Evolutionary conservation across 1,284 basidiomycete genomes (phyloP).

Genomic region (Ustilago crameri): DNA sequence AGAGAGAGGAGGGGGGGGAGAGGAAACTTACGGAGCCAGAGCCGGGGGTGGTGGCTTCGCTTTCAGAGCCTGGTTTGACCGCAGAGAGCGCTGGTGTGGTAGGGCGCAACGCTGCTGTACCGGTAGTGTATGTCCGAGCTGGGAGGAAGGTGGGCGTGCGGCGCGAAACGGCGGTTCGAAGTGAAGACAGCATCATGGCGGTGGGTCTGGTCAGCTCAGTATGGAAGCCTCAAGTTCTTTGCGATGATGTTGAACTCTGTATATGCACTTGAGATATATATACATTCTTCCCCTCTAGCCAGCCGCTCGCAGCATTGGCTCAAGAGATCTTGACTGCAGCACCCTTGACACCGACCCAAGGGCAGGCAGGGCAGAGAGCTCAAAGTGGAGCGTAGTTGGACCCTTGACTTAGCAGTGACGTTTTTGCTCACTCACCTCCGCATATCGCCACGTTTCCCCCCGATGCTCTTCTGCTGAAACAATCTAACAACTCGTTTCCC

Average conservation of each 20-base stretch:
- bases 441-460: not conserved
- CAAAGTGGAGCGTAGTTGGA: not conserved
- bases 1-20: not conserved
- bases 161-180: conserved; percentile 1
- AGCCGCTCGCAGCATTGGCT: too few relatives aligned
- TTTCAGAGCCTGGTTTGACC: conserved; percentile 44
- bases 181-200: conserved; percentile 2
- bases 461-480: not conserved
- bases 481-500: not conserved
- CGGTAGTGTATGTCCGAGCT: not conserved
- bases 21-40: conserved; percentile 28
- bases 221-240: too few relatives aligned
- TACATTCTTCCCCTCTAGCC: too few relatives aligned
- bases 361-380: too few relatives aligned
- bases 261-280: too few relatives aligned
- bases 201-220: not conserved
- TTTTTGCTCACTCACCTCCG: conserved; percentile 2
- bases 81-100: conserved; percentile 5
- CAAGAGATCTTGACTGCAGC: too few relatives aligned
- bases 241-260: too few relatives aligned
- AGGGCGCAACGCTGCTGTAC: too few relatives aligned
- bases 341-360: too few relatives aligned
- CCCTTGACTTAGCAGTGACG: conserved; percentile 3
- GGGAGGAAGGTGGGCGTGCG: not conserved
- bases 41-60: conserved; percentile 42